Evolutionary conservation across 345 rosid genomes (phyloP).

Genomic region (Odontarrhena argentea): DNA sequence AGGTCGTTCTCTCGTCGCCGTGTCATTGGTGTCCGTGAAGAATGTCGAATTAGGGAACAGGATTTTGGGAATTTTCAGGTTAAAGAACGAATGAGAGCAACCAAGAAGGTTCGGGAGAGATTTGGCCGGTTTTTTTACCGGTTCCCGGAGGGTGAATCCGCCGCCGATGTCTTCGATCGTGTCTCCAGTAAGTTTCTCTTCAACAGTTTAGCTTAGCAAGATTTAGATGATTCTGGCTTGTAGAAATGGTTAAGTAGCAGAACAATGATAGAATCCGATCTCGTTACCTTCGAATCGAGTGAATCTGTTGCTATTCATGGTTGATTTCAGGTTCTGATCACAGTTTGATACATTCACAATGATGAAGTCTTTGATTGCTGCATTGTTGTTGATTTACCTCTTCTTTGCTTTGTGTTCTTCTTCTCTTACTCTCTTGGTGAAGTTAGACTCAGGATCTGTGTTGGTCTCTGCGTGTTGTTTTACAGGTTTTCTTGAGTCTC

Average conservation of each 20-base stretch:
- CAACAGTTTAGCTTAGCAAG: background rate
- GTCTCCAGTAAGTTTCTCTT: conserved; percentile 67
- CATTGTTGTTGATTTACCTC: background rate
- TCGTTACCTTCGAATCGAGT: background rate
- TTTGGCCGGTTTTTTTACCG: conserved; percentile 90
- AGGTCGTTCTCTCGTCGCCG: conserved; percentile 66
- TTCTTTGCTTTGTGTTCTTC: conserved; percentile 13
- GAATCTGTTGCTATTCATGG: background rate
- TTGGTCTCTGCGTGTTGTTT: background rate
- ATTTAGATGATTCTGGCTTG: background rate
- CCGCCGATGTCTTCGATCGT: conserved; percentile 96
- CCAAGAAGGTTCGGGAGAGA: conserved; percentile 67
- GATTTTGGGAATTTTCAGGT: conserved; percentile 98
- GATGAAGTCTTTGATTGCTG: conserved; percentile 1
- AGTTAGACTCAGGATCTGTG: background rate
- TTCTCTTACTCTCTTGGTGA: background rate
- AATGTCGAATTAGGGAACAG: conserved; percentile 87
- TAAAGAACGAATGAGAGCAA: conserved; percentile 70
- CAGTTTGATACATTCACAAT: background rate
- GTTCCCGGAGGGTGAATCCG: conserved; percentile 99
- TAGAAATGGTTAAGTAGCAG: conserved; percentile 6
- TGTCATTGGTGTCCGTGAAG: conserved; percentile 93
- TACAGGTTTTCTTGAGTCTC: conserved; percentile 87
- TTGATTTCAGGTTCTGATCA: conserved; percentile 14
- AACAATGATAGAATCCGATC: background rate